Conservation (phyloP, 2,329 filamentous ascomycete species). For the Xylariaceae sp. region DNA sequence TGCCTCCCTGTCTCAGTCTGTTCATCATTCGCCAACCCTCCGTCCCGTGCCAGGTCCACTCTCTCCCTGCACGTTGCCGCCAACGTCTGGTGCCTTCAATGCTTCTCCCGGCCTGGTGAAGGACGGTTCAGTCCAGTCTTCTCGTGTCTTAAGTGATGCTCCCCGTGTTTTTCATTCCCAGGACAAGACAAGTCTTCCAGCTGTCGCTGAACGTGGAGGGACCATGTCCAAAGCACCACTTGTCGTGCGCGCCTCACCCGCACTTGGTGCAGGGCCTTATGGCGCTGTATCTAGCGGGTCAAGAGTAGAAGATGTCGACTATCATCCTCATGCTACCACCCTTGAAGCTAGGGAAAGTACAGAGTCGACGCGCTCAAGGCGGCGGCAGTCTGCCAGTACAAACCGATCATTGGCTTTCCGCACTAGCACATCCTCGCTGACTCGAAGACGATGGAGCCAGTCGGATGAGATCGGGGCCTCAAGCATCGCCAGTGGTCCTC, state of each 20-base stretch:
- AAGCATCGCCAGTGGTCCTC: slow-evolving; percentile 47
- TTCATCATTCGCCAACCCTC: slow-evolving; percentile 16
- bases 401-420: slow-evolving; percentile 23
- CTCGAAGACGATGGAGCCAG: slow-evolving; percentile 28
- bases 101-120: background rate
- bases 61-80: slow-evolving; percentile 12
- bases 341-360: slow-evolving; percentile 21
- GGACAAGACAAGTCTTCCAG: slow-evolving; percentile 24
- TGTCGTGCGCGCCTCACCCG: slow-evolving; percentile 54
- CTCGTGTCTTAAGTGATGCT: slow-evolving; percentile 26
- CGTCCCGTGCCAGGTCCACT: slow-evolving; percentile 8
- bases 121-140: slow-evolving; percentile 19
- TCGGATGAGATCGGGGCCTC: slow-evolving; percentile 49
- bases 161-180: slow-evolving; percentile 8
- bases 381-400: slow-evolving; percentile 25
- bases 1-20: slow-evolving; percentile 5
- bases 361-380: slow-evolving; percentile 24
- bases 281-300: slow-evolving; percentile 49
- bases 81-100: background rate
- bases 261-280: slow-evolving; percentile 56
- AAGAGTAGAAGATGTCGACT: slow-evolving; percentile 33
- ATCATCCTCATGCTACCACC: slow-evolving; percentile 25
- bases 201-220: slow-evolving; percentile 18
- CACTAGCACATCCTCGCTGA: slow-evolving; percentile 28
- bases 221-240: slow-evolving; percentile 48